Base-by-base conservation (phyloP, 192 early-diverging fungal species). In the Piromyces sp. region DNA sequence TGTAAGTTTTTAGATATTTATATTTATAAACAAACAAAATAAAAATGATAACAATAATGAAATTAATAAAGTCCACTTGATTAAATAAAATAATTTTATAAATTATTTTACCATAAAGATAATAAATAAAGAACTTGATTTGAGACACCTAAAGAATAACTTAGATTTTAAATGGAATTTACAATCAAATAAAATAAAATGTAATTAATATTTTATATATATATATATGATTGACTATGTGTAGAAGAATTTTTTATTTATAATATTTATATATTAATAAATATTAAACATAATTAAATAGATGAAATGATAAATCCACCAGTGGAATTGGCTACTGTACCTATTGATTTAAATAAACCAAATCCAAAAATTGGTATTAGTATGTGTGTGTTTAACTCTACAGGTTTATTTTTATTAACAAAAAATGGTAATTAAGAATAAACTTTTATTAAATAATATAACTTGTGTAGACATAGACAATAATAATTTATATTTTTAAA, bases 281-380 rank as follows among this genome's bases (percentile, higher is more conserved):
- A 19, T 40, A 37, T 58, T 30, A 30, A 38, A 40, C 31, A 84
- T 81, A 6, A 68, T 29, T 30, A 40, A 9, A 11, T 78, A 95
- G 93, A 93, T 82, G 85, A 88, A 29, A 85, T 89, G 22, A 38
- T 86, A 6, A 84, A 88, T 28, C 87, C 93, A 26, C 93, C 93
- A 14, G 58, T 88, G 22, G 88, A 87, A 26, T 40, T 96, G 37
- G 89, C 87, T 0, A 83, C 84, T 30, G 68, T 89, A 13, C 85
- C 89, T 16, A 86, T 90, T 29, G 94, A 95, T 78, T 87, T 87
- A 30, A 91, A 91, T 30, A 92, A 94, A 79, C 88, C 91, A 15
- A 92, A 93, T 84, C 91, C 95, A 5, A 92, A 92, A 82, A 83
- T 92, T 5, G 95, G 95, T 22, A 87, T 96, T 12, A 90, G 93